A percentile compares a stretch with the other conserved stretches of the same genome.
Evolutionary conservation across 352 stramenopile species (phyloP).

Genomic region (Phytophthora citricola): DNA sequence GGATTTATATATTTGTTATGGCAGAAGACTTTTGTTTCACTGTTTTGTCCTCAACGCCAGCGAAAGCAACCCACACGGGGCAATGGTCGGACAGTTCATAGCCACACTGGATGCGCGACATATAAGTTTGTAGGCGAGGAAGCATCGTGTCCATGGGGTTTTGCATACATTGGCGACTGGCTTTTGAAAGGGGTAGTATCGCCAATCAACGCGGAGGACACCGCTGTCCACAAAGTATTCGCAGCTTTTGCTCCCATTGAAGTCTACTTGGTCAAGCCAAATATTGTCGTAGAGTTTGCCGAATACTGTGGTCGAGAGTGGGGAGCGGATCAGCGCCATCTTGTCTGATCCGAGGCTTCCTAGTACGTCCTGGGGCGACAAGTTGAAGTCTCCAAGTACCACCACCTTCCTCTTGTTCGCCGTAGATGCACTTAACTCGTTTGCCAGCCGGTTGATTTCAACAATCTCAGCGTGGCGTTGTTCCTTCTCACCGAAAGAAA

Average conservation of each 20-base stretch:
- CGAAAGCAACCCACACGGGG: slow-evolving; percentile 63
- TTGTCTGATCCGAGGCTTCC: slow-evolving; percentile 26
- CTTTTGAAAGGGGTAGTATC: slow-evolving; percentile 52
- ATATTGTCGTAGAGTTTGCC: slow-evolving; percentile 78
- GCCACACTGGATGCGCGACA: slow-evolving; percentile 49
- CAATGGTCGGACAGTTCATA: slow-evolving; percentile 73
- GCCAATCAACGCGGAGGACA: slow-evolving; percentile 70
- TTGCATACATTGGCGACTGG: slow-evolving; percentile 14
- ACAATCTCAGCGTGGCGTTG: slow-evolving; percentile 40
- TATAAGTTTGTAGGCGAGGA: slow-evolving; percentile 37
- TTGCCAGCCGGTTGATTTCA: slow-evolving; percentile 43
- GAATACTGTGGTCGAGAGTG: slow-evolving; percentile 59
- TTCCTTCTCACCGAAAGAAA: slow-evolving; percentile 47
- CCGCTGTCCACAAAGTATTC: slow-evolving; percentile 43
- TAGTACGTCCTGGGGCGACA: slow-evolving; percentile 56
- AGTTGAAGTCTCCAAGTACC: slow-evolving; percentile 74
- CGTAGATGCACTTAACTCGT: slow-evolving; percentile 17
- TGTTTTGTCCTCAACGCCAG: background rate
- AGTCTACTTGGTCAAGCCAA: slow-evolving; percentile 45
- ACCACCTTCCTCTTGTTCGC: slow-evolving; percentile 43
- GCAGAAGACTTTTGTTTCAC: background rate
- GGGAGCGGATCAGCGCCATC: slow-evolving; percentile 56
- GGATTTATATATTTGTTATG: slow-evolving; percentile 4
- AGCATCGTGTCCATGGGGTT: slow-evolving; percentile 33
- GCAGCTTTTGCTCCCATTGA: slow-evolving; percentile 8